Base-by-base conservation (phyloP, 140 eudicot genomes). In the Oenanthe javanica region DNA sequence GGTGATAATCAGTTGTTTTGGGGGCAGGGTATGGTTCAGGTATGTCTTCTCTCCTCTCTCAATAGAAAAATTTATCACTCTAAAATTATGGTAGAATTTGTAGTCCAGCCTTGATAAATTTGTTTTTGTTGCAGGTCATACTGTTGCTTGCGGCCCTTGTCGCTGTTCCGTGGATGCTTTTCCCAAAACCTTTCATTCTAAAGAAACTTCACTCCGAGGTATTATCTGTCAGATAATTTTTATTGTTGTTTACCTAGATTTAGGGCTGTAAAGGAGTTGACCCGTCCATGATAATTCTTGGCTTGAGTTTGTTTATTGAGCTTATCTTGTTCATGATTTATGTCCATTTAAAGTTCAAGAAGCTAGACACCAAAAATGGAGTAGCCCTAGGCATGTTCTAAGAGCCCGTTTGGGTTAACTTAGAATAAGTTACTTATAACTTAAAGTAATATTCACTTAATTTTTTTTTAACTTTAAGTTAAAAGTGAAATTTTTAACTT, bases 111-210 rank as follows among this genome's bases (percentile, higher is more conserved):
- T 74, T 25, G 72, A 75, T 82, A 64, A 76, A 38, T 13, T 25
- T 74, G 14, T 23, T 59, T 50, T 52, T 79, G 81, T 86, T 85
- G 89, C 99, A 95, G 99, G 89, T 95, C 82, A 59, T 93, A 73
- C 86, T 95, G 89, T 86, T 95, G 91, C 80, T 93, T 72, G 76
- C 88, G 40, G 98, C 99, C 79, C 82, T 95, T 85, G 86, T 95
- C 86, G 99, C 99, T 77, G 99, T 95, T 85, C 99, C 99, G 63
- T 95, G 99, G 99, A 95, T 95, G 99, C 99, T 95, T 77, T 92
- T 95, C 80, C 99, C 99, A 71, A 95, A 95, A 89, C 99, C 99
- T 82, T 95, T 95, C 63, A 92, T 95, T 87, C 81, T 95, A 85
- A 92, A 86, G 83, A 95, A 85, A 86, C 97, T 84, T 77, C 92